Evolutionary conservation across 1,139 yeast species (phyloP), one percentile per base, ranked within the genome.

Genomic region (Diutina rugosa): DNA sequence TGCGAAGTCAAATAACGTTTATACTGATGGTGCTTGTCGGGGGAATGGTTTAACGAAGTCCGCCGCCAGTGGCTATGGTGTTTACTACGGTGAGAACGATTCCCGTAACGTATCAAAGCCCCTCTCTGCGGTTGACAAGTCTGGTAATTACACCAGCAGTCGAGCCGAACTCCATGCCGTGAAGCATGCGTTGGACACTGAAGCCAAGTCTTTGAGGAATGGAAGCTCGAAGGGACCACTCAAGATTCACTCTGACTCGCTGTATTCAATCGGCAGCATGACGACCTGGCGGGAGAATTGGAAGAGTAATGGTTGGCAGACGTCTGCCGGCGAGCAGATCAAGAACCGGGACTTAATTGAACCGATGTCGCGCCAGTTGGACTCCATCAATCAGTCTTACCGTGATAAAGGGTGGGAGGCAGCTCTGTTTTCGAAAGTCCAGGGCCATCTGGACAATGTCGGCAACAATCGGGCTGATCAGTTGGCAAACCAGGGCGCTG

Each of bases 21-120:
- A 47, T 12, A 47, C 51, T n/a, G 53, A 49, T 16, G 53, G 53
- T 32, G 53, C 53, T n/a, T 49, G 53, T 49, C 44, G 53, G 9
- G 53, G 44, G 6, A 49, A 49, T 18, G 53, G 53, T 8, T 6
- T 10, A 49, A 9, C 16, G 7, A 8, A n/a, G 2, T 35, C 41
- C 2, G 41, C 41, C 9, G 41, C 41, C 14, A 35, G 41, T 10
- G 41, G 41, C n/a, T 35, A 35, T 35, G 41, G 41, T 6, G 41
- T 35, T 35, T 35, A 35, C 14, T 35, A 35, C 41, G 41, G 53
- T 5, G 44, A 16, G 8, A 12, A 38, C 16, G n/a, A 35, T 10
- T 16, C 51, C 8, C 18, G 21, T 4, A 48, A 48, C 18, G 44
- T 28, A 7, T 10, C 53, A 4, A 32, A n/a, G 6, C 41, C n/a